phyloP scores from a whole-genome alignment of 140 eudicot genomes.

The Bidens hawaiensis region DNA sequence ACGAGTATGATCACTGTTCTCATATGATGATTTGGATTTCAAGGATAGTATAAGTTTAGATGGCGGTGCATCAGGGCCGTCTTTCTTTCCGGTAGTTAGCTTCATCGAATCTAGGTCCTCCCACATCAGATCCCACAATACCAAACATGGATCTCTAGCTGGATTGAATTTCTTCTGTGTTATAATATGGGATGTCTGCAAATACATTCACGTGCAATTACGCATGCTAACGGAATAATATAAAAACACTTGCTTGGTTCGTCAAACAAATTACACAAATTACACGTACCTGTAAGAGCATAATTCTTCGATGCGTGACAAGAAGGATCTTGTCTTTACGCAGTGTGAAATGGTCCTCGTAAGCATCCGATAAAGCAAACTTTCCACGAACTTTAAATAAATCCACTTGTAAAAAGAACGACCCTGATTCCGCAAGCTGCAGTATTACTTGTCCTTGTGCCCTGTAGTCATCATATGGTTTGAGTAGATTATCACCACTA shows the following conservation, averaged over 20 bases:
- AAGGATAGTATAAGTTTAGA: constrained; percentile 67
- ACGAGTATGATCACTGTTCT: constrained; percentile 77
- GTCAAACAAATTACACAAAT: neutral
- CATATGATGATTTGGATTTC: constrained; percentile 45
- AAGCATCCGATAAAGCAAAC: constrained; percentile 97
- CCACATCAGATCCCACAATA: constrained; percentile 87
- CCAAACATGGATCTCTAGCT: constrained; percentile 92
- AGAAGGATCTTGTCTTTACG: constrained; percentile 83
- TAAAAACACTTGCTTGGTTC: neutral
- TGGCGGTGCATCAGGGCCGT: constrained; percentile 63
- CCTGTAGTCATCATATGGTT: constrained; percentile 79
- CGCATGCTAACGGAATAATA: neutral
- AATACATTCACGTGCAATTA: neutral
- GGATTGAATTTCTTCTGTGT: constrained; percentile 89
- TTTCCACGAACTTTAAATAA: constrained; percentile 96
- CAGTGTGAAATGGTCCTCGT: constrained; percentile 81
- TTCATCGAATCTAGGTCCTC: constrained; percentile 88
- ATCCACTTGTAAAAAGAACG: constrained; percentile 84
- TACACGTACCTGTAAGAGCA: constrained; percentile 77
- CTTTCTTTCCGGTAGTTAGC: constrained; percentile 85
- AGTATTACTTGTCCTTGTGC: constrained; percentile 96
- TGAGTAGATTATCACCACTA: constrained; percentile 86
- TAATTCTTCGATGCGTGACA: constrained; percentile 89
- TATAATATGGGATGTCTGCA: constrained; percentile 58
- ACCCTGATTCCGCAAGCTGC: constrained; percentile 98